Conservation (phyloP, 805 yeast genomes). For the Dipodascus geniculatus region DNA sequence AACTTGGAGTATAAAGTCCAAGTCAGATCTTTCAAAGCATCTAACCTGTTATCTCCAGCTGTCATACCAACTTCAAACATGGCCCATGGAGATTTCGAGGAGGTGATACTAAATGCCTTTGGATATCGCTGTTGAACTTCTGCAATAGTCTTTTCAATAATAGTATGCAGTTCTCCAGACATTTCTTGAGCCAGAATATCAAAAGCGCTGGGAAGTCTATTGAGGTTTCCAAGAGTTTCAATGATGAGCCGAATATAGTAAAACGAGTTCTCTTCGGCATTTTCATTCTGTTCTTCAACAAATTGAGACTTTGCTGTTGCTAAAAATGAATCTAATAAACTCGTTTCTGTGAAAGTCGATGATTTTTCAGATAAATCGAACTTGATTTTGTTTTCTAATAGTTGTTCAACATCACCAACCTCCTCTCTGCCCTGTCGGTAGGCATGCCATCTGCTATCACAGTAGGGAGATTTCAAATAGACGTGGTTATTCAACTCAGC, state of each 20-base stretch:
- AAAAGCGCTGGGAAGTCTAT: conserved; percentile 47
- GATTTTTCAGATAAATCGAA: conserved; percentile 17
- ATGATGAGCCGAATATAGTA: conserved; percentile 42
- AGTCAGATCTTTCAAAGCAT: conserved; percentile 57
- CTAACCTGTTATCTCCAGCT: conserved; percentile 37
- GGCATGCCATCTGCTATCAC: conserved; percentile 20
- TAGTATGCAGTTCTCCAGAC: conserved; percentile 49
- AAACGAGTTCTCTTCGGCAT: conserved; percentile 36
- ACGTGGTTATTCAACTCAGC: conserved; percentile 65
- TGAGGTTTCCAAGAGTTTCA: conserved; percentile 46
- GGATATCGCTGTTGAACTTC: conserved; percentile 51
- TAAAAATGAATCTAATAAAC: conserved; percentile 15
- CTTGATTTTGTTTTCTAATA: conserved; percentile 16
- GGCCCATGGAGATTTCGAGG: conserved; percentile 17
- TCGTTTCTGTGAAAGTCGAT: conserved; percentile 14
- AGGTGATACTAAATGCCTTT: conserved; percentile 24
- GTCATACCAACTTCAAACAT: conserved; percentile 26
- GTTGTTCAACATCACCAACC: conserved; percentile 13
- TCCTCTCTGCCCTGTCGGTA: conserved; percentile 15
- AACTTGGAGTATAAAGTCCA: conserved; percentile 56
- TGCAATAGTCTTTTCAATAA: conserved; percentile 51
- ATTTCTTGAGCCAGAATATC: conserved; percentile 42
- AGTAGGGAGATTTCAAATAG: conserved; percentile 40
- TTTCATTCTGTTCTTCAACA: conserved; percentile 14
- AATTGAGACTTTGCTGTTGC: conserved; percentile 2